Conservation (phyloP, 805 yeast genomes). For the Schwanniomyces sp. region DNA sequence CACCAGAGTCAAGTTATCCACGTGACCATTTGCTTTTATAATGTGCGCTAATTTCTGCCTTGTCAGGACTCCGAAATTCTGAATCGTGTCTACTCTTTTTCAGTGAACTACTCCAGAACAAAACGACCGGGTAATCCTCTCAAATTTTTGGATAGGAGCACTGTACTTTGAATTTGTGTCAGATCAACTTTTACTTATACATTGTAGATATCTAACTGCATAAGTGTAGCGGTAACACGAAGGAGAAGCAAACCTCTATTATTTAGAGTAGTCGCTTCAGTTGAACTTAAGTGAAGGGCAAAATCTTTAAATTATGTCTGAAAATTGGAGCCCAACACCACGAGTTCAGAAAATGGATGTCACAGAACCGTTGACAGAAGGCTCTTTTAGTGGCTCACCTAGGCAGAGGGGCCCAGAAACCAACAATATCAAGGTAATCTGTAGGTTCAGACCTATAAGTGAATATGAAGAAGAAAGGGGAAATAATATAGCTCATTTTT, state of each 20-base stretch:
- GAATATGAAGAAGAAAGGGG: constrained; percentile 25
- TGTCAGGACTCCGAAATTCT: too few species aligned
- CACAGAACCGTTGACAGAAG: neutral
- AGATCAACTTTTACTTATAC: neutral
- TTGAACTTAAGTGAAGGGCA: neutral
- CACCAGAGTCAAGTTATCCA: neutral
- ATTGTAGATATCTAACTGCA: neutral
- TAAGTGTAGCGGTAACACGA: neutral
- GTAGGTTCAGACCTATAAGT: constrained; percentile 66
- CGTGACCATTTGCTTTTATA: neutral
- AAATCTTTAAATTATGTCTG: neutral
- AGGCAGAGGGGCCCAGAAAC: constrained; percentile 2
- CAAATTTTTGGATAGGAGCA: neutral
- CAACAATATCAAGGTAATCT: constrained; percentile 62
- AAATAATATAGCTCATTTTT: constrained; percentile 16
- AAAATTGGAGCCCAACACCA: neutral
- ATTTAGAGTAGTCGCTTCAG: neutral
- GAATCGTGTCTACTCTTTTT: neutral
- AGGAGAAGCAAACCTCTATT: neutral
- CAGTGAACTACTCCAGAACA: neutral
- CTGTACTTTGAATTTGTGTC: neutral
- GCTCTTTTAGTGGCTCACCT: neutral
- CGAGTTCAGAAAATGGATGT: neutral
- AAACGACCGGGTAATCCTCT: neutral
- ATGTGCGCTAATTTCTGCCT: too few species aligned